Evolutionary conservation across 768 basidiomycete genomes (phyloP), one percentile per base, ranked within the genome.

Genomic region (Xerocomus spinulosus): DNA sequence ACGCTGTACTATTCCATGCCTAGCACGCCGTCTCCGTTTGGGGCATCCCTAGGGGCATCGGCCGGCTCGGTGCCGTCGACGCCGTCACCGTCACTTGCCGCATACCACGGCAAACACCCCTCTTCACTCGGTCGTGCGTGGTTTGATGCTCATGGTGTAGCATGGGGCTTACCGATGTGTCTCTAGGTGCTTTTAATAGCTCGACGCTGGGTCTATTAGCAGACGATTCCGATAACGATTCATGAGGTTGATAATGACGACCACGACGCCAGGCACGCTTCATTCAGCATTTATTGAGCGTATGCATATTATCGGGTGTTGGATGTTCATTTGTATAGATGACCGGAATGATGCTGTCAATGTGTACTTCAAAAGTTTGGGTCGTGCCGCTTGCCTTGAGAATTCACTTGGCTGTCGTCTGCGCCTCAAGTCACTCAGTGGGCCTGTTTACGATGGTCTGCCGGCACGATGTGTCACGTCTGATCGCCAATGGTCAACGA

Each of bases 101-200:
- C 71, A 4, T 73, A 72, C 42, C 56, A 70, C 13, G 72, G 72
- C 24, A 66, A 59, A 44, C 72, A 73, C 45, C 57, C 62, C 15
- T 50, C 59, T 25, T 58, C 61, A 4, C 60, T 59, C 7, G 73
- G 68, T 46, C 69, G 71, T 74, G 39, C 56, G 73, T 59, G 10
- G n/a, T n/a, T n/a, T n/a, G n/a, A n/a, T n/a, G n/a, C n/a, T n/a
- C n/a, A n/a, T n/a, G n/a, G n/a, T n/a, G n/a, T n/a, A n/a, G n/a
- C n/a, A n/a, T n/a, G n/a, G n/a, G n/a, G n/a, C n/a, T n/a, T n/a
- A n/a, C n/a, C n/a, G n/a, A 14, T 4, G 4, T 32, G 26, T 18
- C 25, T 15, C 37, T 37, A 67, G 65, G 66, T 28, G 47, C 65
- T 7, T 67, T 67, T 43, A 60, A 68, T 37, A 56, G 54, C 13